These are phyloP conservation scores for Avena sativa DNA, from an alignment of 176 grass and related monocot species.

Conservation along the genomic window DNA sequence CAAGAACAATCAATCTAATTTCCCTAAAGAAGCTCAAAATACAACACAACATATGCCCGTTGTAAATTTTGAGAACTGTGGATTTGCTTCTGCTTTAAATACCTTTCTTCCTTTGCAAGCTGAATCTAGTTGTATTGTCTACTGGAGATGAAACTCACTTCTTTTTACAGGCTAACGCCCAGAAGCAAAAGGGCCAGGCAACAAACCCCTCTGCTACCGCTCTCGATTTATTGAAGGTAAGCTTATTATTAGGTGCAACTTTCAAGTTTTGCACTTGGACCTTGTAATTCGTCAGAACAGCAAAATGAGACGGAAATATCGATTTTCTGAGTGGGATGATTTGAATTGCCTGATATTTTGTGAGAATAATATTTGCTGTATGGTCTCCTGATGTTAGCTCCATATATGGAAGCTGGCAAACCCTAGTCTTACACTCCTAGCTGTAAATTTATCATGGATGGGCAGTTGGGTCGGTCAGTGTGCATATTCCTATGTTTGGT, in stretches of 20 bases:
- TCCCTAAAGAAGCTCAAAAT: background rate
- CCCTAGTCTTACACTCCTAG: background rate
- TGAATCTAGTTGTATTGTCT: background rate
- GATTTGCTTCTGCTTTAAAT: background rate
- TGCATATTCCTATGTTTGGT: background rate
- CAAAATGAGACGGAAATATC: background rate
- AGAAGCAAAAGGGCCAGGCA: slow-evolving; percentile 84
- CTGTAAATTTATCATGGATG: background rate
- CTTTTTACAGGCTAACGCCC: slow-evolving; percentile 45
- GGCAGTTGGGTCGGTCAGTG: background rate
- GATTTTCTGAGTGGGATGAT: background rate
- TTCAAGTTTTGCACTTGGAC: background rate
- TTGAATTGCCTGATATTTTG: background rate
- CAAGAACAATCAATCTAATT: too few relatives aligned
- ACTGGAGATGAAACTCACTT: background rate
- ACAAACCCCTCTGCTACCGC: background rate
- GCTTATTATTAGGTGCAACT: slow-evolving; percentile 23
- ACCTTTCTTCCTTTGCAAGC: background rate
- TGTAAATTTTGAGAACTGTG: background rate
- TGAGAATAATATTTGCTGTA: background rate
- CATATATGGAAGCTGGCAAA: background rate
- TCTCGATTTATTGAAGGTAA: slow-evolving; percentile 68
- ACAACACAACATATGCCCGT: too few relatives aligned
- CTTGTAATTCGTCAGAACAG: too few relatives aligned
- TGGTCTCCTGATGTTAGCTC: background rate